These are phyloP conservation scores for Coleophoma eucalyptorum DNA, from an alignment of 2,329 filamentous ascomycete genomes.

Conservation along the genomic window DNA sequence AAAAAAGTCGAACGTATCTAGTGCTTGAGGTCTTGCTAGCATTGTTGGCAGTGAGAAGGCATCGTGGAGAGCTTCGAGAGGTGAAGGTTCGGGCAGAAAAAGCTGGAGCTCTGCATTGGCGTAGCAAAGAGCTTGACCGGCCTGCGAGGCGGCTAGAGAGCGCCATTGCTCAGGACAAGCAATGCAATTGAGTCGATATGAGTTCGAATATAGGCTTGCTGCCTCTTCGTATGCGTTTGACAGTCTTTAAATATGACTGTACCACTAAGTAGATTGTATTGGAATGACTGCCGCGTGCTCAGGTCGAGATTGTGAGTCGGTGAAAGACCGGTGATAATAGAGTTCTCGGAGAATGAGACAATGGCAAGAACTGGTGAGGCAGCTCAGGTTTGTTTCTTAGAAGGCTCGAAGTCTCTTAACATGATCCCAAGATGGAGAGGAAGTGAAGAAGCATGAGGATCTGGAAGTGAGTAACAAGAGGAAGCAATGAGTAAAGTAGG, in stretches of 20 bases:
- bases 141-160: slow-evolving; percentile 24
- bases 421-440: slow-evolving; percentile 3
- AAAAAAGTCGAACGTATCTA: slow-evolving; percentile 24
- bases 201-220: too few species aligned
- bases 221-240: too few species aligned
- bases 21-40: slow-evolving; percentile 17
- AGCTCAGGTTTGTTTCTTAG: slow-evolving; percentile 11
- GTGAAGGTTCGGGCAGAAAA: slow-evolving; percentile 21
- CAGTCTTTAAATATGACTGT: too few species aligned
- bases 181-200: slow-evolving; percentile 14
- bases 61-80: slow-evolving; percentile 20
- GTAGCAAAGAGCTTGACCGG: slow-evolving; percentile 25
- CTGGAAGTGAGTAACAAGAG: too few species aligned
- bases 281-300: too few species aligned
- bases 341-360: slow-evolving; percentile 24
- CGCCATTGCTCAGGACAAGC: slow-evolving; percentile 23
- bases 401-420: slow-evolving; percentile 14
- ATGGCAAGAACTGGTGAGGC: slow-evolving; percentile 25
- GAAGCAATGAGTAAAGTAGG: not conserved
- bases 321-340: not conserved
- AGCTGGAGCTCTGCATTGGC: slow-evolving; percentile 21
- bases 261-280: too few species aligned
- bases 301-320: not conserved
- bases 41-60: slow-evolving; percentile 17
- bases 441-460: not conserved